Evolutionary conservation across 345 rosid genomes (phyloP).

Genomic region (Bruguiera parviflora): DNA sequence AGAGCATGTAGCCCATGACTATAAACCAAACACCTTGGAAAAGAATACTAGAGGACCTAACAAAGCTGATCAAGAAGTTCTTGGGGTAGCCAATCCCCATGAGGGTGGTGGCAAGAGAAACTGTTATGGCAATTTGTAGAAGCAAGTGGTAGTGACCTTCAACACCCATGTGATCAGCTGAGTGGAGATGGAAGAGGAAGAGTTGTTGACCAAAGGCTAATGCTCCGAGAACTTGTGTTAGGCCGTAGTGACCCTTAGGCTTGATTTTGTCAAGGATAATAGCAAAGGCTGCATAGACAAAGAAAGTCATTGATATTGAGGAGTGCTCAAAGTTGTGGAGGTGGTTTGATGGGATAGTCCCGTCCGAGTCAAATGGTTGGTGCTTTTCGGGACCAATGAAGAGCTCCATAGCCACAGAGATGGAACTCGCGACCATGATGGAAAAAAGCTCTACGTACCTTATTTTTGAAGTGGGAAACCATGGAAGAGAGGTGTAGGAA

Average conservation of each 20-base stretch:
- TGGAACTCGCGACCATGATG: slow-evolving; percentile 53
- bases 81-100: slow-evolving; percentile 54
- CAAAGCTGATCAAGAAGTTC: slow-evolving; percentile 67
- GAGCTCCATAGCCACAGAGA: slow-evolving; percentile 75
- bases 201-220: slow-evolving; percentile 68
- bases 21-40: slow-evolving; percentile 82
- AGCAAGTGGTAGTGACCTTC: slow-evolving; percentile 86
- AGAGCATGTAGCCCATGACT: slow-evolving; percentile 64
- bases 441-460: slow-evolving; percentile 58
- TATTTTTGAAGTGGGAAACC: slow-evolving; percentile 55
- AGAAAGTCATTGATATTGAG: slow-evolving; percentile 59
- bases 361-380: slow-evolving; percentile 73
- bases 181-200: slow-evolving; percentile 73
- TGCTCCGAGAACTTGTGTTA: slow-evolving; percentile 53
- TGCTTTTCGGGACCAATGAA: slow-evolving; percentile 67
- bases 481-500: slow-evolving; percentile 48
- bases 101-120: slow-evolving; percentile 59
- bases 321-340: slow-evolving; percentile 89
- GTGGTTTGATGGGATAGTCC: slow-evolving; percentile 81
- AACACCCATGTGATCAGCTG: slow-evolving; percentile 73
- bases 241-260: slow-evolving; percentile 29
- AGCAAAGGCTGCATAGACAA: slow-evolving; percentile 56
- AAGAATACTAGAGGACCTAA: slow-evolving; percentile 55
- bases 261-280: slow-evolving; percentile 44
- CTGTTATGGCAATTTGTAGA: slow-evolving; percentile 47